phyloP scores from a whole-genome alignment of 2,329 filamentous ascomycete species.

The Xylariaceae sp. region DNA sequence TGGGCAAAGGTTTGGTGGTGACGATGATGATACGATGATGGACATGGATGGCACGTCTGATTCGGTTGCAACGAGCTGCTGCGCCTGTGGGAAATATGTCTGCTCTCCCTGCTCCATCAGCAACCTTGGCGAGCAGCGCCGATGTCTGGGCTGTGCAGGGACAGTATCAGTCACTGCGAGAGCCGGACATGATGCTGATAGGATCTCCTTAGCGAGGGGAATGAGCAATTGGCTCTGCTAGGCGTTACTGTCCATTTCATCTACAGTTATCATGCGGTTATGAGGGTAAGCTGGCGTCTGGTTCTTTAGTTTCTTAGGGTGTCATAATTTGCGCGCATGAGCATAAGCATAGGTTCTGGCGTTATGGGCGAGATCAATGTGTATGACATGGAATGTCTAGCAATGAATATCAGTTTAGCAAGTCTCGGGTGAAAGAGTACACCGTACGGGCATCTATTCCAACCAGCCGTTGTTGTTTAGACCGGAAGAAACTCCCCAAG shows the following conservation, averaged over 20 bases:
- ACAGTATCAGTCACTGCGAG: conserved; percentile 23
- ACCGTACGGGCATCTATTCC: too few relatives aligned
- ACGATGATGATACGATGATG: conserved; percentile 18
- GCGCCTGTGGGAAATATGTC: conserved; percentile 49
- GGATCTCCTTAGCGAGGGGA: conserved; percentile 2
- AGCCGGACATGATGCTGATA: conserved; percentile 2
- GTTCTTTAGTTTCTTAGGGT: too few relatives aligned
- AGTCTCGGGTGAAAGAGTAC: too few relatives aligned
- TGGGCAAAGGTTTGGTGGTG: conserved; percentile 29
- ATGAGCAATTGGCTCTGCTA: conserved; percentile 17
- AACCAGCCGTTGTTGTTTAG: too few relatives aligned
- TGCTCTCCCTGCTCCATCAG: conserved; percentile 57
- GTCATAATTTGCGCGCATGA: too few relatives aligned
- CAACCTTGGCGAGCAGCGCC: conserved; percentile 49
- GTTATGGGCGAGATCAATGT: too few relatives aligned
- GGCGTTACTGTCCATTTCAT: background rate
- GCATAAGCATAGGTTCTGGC: too few relatives aligned
- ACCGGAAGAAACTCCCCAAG: too few relatives aligned
- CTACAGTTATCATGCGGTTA: background rate
- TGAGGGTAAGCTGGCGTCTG: too few relatives aligned
- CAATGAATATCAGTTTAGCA: too few relatives aligned
- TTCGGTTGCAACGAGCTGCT: conserved; percentile 39
- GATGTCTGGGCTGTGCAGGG: conserved; percentile 50
- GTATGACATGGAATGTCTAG: too few relatives aligned
- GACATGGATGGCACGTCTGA: conserved; percentile 36